Percentiles rank a stretch among this genome's conserved stretches.
These are phyloP conservation scores for Diacronema lutheri DNA, from an alignment of 78 protist species.

Conservation along the genomic window DNA sequence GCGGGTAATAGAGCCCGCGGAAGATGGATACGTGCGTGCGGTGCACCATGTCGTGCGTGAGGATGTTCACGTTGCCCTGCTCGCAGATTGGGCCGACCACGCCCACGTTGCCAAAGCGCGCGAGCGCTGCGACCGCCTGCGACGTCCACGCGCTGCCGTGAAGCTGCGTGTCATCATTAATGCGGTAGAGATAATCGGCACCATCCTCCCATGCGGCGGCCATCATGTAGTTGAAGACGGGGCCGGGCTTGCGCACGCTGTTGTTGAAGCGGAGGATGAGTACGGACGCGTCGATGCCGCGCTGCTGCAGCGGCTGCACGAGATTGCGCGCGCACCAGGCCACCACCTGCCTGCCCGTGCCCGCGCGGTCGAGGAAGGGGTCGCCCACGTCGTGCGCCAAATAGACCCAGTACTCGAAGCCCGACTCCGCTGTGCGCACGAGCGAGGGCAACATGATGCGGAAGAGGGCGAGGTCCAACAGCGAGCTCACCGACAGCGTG, in stretches of 20 bases:
- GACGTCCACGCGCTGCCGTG: background rate
- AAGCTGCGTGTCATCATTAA: background rate
- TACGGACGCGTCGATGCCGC: background rate
- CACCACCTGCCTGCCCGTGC: no score
- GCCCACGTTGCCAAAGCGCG: background rate
- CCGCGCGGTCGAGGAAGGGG: background rate
- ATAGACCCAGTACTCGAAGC: background rate
- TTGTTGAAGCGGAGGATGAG: background rate
- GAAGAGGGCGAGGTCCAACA: background rate
- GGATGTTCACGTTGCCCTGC: background rate
- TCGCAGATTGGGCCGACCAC: background rate
- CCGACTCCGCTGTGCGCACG: background rate
- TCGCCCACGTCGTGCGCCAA: background rate
- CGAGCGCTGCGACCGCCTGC: background rate
- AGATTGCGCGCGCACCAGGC: background rate
- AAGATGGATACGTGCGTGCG: background rate
- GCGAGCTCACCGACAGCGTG: background rate
- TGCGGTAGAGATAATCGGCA: background rate
- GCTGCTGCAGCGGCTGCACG: background rate
- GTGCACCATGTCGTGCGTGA: background rate
- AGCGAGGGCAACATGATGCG: background rate
- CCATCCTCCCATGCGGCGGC: background rate
- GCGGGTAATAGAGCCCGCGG: background rate
- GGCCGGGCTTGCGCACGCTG: background rate
- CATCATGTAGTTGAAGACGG: constrained; percentile 17